Percentiles rank a stretch among this genome's conserved stretches.
Conservation (phyloP, 2,329 filamentous ascomycete species). For the Alternaria dauci region DNA sequence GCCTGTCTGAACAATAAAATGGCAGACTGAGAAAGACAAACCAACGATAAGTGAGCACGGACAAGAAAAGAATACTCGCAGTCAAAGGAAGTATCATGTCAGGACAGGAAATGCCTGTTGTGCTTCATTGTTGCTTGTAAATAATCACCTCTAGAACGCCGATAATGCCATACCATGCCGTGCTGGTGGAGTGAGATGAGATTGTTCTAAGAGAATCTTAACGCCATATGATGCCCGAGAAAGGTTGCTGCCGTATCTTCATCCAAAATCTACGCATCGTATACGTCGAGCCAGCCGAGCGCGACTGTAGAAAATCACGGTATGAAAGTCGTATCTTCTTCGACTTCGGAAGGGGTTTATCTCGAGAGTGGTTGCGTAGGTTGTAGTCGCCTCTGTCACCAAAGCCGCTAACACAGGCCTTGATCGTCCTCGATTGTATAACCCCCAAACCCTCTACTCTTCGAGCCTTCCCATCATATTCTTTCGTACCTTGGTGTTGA, state of each 20-base stretch:
- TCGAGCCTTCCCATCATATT: constrained; percentile 66
- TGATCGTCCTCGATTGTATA: neutral
- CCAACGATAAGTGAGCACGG: neutral
- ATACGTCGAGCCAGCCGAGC: constrained; percentile 65
- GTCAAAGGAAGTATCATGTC: neutral
- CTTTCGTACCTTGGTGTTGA: constrained; percentile 76
- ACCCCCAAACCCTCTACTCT: neutral
- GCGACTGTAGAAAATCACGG: constrained; percentile 95
- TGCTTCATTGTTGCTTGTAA: neutral
- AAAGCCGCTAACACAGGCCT: neutral
- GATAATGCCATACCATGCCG: neutral
- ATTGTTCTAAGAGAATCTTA: neutral
- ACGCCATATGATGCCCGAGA: neutral
- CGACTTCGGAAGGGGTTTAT: constrained; percentile 85
- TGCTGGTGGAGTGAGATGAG: neutral
- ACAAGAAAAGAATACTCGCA: neutral
- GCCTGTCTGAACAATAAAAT: neutral
- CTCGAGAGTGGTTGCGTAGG: constrained; percentile 78
- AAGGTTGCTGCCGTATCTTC: neutral
- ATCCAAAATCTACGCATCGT: neutral
- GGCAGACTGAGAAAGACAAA: neutral
- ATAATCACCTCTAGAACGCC: neutral
- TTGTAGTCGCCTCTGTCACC: constrained; percentile 64
- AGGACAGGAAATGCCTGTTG: neutral
- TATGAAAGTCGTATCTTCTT: constrained; percentile 96